phyloP scores from a whole-genome alignment of 2,329 filamentous ascomycete genomes.

The Talaromyces sp. region DNA sequence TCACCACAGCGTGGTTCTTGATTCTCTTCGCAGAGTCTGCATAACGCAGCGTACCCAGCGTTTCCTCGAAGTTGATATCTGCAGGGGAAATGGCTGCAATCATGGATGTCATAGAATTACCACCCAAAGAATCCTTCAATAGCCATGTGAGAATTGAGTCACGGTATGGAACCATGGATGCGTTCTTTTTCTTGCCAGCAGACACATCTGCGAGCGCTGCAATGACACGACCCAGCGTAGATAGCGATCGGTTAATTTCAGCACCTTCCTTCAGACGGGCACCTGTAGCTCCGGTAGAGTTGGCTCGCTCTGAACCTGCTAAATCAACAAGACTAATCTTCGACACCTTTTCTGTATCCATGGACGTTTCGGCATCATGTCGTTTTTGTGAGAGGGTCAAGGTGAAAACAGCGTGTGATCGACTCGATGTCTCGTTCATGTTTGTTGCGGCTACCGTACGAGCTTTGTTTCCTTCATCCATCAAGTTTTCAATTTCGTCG shows the following conservation, averaged over 20 bases:
- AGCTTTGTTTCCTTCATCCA: slow-evolving; percentile 99
- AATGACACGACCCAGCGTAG: slow-evolving; percentile 95
- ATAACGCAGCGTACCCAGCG: slow-evolving; percentile 90
- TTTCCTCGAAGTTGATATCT: slow-evolving; percentile 99
- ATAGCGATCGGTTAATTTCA: slow-evolving; percentile 96
- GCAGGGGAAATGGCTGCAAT: slow-evolving; percentile 98
- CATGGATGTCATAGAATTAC: slow-evolving; percentile 99
- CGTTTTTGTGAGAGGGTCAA: slow-evolving; percentile 93
- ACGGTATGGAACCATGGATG: slow-evolving; percentile 86
- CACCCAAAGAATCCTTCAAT: slow-evolving; percentile 92
- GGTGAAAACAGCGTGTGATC: slow-evolving; percentile 97
- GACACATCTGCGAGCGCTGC: slow-evolving; percentile 91
- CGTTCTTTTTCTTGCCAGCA: slow-evolving; percentile 75
- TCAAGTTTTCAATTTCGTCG: slow-evolving; percentile 91
- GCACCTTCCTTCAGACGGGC: slow-evolving; percentile 95
- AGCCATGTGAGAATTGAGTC: slow-evolving; percentile 97
- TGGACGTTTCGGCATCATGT: slow-evolving; percentile 86
- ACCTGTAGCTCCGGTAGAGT: slow-evolving; percentile 94
- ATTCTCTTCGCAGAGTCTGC: slow-evolving; percentile 98
- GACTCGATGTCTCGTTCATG: slow-evolving; percentile 99
- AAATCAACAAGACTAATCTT: slow-evolving; percentile 98
- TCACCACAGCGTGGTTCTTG: slow-evolving; percentile 99
- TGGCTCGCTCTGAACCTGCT: slow-evolving; percentile 94
- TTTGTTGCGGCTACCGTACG: slow-evolving; percentile 97
- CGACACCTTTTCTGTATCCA: slow-evolving; percentile 96